Percentiles rank a stretch among this genome's conserved stretches.
phyloP scores from a whole-genome alignment of 1,284 basidiomycete species.

The Cutaneotrichosporon cutaneum region DNA sequence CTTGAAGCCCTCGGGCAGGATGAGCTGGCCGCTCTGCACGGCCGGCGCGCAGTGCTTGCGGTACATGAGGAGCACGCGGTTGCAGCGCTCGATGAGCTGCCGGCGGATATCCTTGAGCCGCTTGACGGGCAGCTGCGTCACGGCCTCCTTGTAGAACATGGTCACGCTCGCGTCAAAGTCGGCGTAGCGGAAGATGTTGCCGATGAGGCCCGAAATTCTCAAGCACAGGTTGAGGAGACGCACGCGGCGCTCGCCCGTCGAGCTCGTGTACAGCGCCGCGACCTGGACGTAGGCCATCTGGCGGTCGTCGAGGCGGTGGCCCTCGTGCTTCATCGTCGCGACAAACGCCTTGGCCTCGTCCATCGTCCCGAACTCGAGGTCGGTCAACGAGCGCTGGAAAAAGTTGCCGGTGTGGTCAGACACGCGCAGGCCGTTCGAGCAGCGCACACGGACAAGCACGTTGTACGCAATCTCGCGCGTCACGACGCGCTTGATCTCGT shows the following conservation, averaged over 20 bases:
- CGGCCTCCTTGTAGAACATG: conserved; percentile 73
- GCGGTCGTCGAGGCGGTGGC: conserved; percentile 65
- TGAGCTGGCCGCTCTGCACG: conserved; percentile 78
- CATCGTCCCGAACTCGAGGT: conserved; percentile 75
- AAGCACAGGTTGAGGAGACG: conserved; percentile 81
- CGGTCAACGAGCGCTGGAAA: conserved; percentile 69
- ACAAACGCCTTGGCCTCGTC: conserved; percentile 80
- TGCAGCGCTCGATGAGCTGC: conserved; percentile 78
- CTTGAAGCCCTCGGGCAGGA: conserved; percentile 92
- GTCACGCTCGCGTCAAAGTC: conserved; percentile 84
- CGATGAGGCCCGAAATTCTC: conserved; percentile 77
- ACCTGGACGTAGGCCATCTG: conserved; percentile 81
- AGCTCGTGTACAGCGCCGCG: conserved; percentile 85
- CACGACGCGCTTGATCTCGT: conserved; percentile 71
- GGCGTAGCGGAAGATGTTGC: conserved; percentile 87
- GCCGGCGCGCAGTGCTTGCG: conserved; percentile 85
- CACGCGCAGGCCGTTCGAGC: conserved; percentile 78
- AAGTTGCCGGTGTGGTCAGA: conserved; percentile 78
- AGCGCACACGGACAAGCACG: conserved; percentile 77
- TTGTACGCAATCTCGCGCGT: conserved; percentile 76
- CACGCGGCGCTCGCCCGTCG: conserved; percentile 77
- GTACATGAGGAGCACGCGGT: conserved; percentile 81
- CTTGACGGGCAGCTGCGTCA: conserved; percentile 64
- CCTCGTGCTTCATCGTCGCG: conserved; percentile 64
- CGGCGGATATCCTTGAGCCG: conserved; percentile 76